These are phyloP conservation scores for Amanita polypyramis DNA, from an alignment of 768 basidiomycete genomes.

Conservation along the genomic window DNA sequence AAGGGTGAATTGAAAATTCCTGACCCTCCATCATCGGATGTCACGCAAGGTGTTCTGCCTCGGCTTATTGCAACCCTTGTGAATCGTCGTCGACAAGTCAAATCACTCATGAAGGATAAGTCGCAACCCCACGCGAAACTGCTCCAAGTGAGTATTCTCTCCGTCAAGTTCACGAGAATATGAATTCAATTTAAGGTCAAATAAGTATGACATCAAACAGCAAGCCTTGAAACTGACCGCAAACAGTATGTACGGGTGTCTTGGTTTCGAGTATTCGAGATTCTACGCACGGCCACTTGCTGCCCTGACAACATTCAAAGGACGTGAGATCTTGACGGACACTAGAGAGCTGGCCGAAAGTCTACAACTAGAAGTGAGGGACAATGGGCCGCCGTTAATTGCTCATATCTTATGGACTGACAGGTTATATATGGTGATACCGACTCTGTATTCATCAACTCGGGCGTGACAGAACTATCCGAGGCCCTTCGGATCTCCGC, in stretches of 20 bases:
- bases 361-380: slow-evolving; percentile 77
- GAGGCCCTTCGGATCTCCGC: slow-evolving; percentile 88
- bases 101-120: slow-evolving; percentile 89
- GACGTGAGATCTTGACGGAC: slow-evolving; percentile 91
- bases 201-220: slow-evolving; percentile 93
- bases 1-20: slow-evolving; percentile 78
- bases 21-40: slow-evolving; percentile 66
- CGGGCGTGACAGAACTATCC: slow-evolving; percentile 78
- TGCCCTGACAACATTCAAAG: slow-evolving; percentile 94
- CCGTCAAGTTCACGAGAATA: too few relatives aligned
- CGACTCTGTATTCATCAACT: slow-evolving; percentile 97
- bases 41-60: slow-evolving; percentile 84
- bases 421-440: slow-evolving; percentile 99
- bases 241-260: slow-evolving; percentile 99
- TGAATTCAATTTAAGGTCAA: neutral
- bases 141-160: slow-evolving; percentile 53
- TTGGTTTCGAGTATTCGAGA: slow-evolving; percentile 93
- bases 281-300: slow-evolving; percentile 98
- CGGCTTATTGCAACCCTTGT: slow-evolving; percentile 97
- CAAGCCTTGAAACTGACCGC: slow-evolving; percentile 95
- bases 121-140: slow-evolving; percentile 60
- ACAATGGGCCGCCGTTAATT: neutral
- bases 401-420: neutral
- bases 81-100: slow-evolving; percentile 80
- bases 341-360: slow-evolving; percentile 90